phyloP scores from a whole-genome alignment of 2,329 filamentous ascomycete species.

The Alternaria alternata region DNA sequence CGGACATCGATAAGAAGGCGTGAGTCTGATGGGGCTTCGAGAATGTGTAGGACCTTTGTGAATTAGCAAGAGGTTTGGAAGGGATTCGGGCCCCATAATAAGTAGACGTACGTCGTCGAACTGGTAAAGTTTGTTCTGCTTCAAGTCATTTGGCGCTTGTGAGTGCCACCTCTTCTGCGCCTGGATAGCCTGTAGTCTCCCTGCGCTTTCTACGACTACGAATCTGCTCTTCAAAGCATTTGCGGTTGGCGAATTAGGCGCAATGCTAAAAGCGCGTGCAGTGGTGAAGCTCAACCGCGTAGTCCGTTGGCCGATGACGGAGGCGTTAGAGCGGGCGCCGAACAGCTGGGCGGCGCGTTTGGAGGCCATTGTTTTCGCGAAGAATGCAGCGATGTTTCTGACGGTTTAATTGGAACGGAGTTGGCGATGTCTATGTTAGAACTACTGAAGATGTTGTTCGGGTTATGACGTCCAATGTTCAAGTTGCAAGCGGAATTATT shows the following conservation, averaged over 20 bases:
- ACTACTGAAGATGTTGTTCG: neutral
- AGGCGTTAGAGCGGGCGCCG: constrained; percentile 18
- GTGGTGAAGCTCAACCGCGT: constrained; percentile 17
- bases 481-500: constrained; percentile 22
- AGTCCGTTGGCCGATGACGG: constrained; percentile 14
- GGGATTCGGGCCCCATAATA: neutral
- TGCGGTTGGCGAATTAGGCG: constrained; percentile 3
- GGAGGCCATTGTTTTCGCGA: constrained; percentile 27
- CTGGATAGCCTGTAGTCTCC: neutral
- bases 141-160: constrained; percentile 28
- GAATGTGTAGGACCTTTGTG: constrained; percentile 47
- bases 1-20: constrained; percentile 67
- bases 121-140: constrained; percentile 49
- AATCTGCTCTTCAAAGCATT: neutral
- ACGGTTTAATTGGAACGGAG: neutral
- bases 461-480: neutral
- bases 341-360: constrained; percentile 26
- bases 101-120: constrained; percentile 48
- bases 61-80: neutral
- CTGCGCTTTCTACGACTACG: neutral
- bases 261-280: constrained; percentile 14
- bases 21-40: constrained; percentile 36
- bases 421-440: neutral
- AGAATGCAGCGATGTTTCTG: neutral
- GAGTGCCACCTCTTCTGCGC: constrained; percentile 48